Evolutionary conservation across 495 filamentous ascomycete genomes (phyloP).

Genomic region (Pyrenula massariospora): DNA sequence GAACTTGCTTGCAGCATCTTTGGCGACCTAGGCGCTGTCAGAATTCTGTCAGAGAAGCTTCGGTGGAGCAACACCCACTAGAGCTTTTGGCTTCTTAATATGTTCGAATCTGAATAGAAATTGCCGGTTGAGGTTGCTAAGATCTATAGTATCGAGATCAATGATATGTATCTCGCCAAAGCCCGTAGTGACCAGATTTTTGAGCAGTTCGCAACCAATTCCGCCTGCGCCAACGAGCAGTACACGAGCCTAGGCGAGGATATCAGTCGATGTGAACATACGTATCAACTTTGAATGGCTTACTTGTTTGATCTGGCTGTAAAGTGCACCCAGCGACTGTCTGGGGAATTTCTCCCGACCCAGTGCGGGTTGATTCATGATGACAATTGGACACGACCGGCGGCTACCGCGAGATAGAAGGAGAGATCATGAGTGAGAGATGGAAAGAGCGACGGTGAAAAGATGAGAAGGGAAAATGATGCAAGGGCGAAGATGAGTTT

Average conservation of each 20-base stretch:
- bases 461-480: background rate
- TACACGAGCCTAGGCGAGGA: conserved; percentile 59
- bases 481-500: background rate
- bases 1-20: conserved; percentile 82
- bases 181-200: conserved; percentile 87
- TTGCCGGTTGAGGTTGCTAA: conserved; percentile 95
- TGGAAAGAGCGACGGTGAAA: background rate
- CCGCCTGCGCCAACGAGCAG: conserved; percentile 94
- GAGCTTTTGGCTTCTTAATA: conserved; percentile 93
- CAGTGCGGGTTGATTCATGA: conserved; percentile 10
- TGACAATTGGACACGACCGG: background rate
- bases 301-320: conserved; percentile 56
- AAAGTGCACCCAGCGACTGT: conserved; percentile 53
- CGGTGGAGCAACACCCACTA: conserved; percentile 43
- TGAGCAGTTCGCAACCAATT: conserved; percentile 94
- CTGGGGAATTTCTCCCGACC: conserved; percentile 42
- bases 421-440: background rate
- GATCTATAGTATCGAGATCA: conserved; percentile 94
- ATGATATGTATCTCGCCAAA: conserved; percentile 94
- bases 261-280: conserved; percentile 1
- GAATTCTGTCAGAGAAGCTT: conserved; percentile 1
- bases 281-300: conserved; percentile 2
- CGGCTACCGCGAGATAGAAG: background rate
- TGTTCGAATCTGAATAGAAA: conserved; percentile 96
- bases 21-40: conserved; percentile 61